These are phyloP conservation scores for Tubosaeta brunneosetosa DNA, from an alignment of 768 basidiomycete genomes.

Conservation along the genomic window DNA sequence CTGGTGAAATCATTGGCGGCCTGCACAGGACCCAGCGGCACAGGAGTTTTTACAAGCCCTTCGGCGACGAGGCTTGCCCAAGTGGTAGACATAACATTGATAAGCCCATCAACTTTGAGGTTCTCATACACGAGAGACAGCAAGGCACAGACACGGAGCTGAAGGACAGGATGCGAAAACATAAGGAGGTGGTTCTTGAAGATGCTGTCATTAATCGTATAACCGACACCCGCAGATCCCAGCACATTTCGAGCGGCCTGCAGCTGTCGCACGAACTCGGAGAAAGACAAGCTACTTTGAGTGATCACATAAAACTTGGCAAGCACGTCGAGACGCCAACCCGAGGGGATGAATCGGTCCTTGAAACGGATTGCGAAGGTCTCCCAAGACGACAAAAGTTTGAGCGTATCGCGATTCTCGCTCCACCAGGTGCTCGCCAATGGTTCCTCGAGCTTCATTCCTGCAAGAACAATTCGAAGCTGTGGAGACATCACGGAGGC, in stretches of 20 bases:
- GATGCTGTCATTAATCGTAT: neutral
- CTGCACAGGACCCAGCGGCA: too few relatives aligned
- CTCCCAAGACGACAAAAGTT: neutral
- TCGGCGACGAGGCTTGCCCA: too few relatives aligned
- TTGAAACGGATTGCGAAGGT: neutral
- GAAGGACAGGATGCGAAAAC: too few relatives aligned
- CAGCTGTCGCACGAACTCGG: neutral
- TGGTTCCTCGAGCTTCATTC: neutral
- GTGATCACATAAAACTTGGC: neutral
- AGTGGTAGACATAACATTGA: too few relatives aligned
- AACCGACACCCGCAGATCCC: neutral
- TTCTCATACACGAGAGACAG: too few relatives aligned
- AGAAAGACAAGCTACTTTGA: neutral
- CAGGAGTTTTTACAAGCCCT: too few relatives aligned
- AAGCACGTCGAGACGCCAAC: neutral
- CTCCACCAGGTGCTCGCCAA: neutral
- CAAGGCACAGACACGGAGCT: too few relatives aligned
- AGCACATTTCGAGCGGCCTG: neutral
- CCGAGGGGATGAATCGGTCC: neutral
- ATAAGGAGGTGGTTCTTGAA: neutral
- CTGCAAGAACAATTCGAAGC: neutral
- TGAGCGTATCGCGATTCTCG: neutral
- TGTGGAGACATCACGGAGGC: neutral
- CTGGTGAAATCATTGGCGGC: too few relatives aligned
- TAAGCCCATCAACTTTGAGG: too few relatives aligned